These are phyloP conservation scores for Tetrastigma voinierianum DNA, from an alignment of 164 flowering plant genomes.

Conservation along the genomic window DNA sequence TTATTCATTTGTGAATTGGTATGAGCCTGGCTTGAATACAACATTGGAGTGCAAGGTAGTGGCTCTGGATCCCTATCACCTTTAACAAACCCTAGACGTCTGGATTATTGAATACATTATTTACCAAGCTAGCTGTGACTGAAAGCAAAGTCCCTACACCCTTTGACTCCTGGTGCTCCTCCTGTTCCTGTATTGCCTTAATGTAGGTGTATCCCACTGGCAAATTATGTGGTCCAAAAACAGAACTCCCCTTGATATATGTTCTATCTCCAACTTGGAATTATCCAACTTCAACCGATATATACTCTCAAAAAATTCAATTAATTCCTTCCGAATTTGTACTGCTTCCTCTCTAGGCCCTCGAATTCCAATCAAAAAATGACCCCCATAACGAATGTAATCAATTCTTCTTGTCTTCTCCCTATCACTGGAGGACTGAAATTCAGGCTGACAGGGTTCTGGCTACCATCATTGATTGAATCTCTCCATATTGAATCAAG, in stretches of 20 bases:
- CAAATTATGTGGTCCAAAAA: constrained; percentile 91
- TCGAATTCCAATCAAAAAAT: constrained; percentile 85
- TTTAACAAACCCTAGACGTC: constrained; percentile 74
- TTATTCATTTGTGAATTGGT: constrained; percentile 96
- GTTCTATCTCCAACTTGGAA: constrained; percentile 78
- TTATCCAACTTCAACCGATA: constrained; percentile 70
- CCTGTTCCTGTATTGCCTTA: constrained; percentile 74
- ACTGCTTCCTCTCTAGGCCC: constrained; percentile 91
- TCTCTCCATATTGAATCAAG: constrained; percentile 83
- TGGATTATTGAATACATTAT: constrained; percentile 80
- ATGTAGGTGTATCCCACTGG: constrained; percentile 76
- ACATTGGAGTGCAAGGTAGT: constrained; percentile 93
- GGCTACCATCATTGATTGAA: constrained; percentile 67
- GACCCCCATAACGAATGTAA: constrained; percentile 80
- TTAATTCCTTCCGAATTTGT: constrained; percentile 49
- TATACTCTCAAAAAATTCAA: constrained; percentile 61
- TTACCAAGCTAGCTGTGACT: constrained; percentile 84
- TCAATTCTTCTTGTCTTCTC: constrained; percentile 92
- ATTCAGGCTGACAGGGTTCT: constrained; percentile 96
- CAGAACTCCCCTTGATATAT: constrained; percentile 75
- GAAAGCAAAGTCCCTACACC: constrained; percentile 96
- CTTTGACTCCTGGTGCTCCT: constrained; percentile 77
- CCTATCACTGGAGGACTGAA: constrained; percentile 83
- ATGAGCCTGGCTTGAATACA: constrained; percentile 92
- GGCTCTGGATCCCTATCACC: constrained; percentile 99